phyloP scores from a whole-genome alignment of 305 asterid genomes.

The Euphrasia arctica region DNA sequence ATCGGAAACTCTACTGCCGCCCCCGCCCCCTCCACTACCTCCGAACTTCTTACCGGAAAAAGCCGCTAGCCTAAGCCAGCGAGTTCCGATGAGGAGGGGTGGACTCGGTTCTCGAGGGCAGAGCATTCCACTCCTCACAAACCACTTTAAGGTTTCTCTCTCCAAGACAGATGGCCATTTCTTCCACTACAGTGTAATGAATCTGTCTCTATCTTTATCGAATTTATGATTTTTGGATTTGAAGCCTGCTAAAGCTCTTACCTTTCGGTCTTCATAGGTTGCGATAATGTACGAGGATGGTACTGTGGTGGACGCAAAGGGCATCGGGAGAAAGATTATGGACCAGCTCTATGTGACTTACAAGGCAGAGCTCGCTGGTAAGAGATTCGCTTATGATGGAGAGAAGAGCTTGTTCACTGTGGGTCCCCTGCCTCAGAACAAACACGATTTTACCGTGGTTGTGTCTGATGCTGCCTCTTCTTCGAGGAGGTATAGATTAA shows the following conservation, averaged over 20 bases:
- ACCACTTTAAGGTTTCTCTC: slow-evolving; percentile 53
- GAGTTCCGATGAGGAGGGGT: slow-evolving; percentile 44
- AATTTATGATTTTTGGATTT: not conserved
- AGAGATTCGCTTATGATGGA: slow-evolving; percentile 68
- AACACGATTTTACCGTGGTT: slow-evolving; percentile 53
- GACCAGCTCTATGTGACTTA: slow-evolving; percentile 55
- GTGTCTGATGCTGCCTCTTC: slow-evolving; percentile 43
- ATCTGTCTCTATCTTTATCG: not conserved
- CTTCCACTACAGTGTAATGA: slow-evolving; percentile 59
- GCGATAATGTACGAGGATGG: slow-evolving; percentile 63
- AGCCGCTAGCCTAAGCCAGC: slow-evolving; percentile 17
- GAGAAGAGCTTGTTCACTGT: slow-evolving; percentile 64
- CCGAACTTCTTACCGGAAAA: slow-evolving; percentile 31
- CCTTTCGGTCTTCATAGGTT: slow-evolving; percentile 36
- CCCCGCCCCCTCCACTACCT: slow-evolving; percentile 44
- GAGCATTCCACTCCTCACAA: slow-evolving; percentile 38
- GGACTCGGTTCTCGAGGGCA: slow-evolving; percentile 44
- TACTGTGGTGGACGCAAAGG: slow-evolving; percentile 56
- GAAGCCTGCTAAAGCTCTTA: not conserved
- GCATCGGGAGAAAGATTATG: slow-evolving; percentile 53
- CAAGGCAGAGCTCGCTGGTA: slow-evolving; percentile 42
- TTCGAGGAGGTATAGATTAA: slow-evolving; percentile 35
- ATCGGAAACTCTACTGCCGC: slow-evolving; percentile 31
- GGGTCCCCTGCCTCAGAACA: slow-evolving; percentile 63
- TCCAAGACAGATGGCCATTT: slow-evolving; percentile 43